phyloP scores from a whole-genome alignment of 2,329 filamentous ascomycete genomes.

The Alternaria sp. region DNA sequence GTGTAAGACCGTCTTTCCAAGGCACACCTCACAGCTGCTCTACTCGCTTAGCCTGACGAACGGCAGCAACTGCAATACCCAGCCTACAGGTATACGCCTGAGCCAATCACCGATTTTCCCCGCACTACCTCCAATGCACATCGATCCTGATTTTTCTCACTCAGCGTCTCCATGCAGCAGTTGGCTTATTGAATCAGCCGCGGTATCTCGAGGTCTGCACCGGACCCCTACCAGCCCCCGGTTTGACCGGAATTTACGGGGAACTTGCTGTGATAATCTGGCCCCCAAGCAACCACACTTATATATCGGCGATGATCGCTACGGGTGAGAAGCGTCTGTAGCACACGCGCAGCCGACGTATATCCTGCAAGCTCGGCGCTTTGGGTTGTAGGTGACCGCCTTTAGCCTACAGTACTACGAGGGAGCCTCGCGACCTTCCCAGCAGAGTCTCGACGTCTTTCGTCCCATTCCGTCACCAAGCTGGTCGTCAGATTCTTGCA shows the following conservation, averaged over 20 bases:
- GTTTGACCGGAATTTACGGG: background rate
- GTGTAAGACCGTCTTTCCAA: background rate
- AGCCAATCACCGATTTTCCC: background rate
- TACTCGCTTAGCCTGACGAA: background rate
- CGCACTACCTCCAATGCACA: background rate
- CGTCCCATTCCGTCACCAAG: too few species aligned
- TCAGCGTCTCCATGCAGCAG: background rate
- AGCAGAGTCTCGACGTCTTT: too few species aligned
- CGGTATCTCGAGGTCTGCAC: background rate
- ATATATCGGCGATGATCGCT: rapidly evolving
- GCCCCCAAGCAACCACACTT: rapidly evolving
- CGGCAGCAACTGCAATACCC: background rate
- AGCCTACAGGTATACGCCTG: background rate
- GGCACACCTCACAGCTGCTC: background rate
- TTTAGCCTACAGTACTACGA: too few species aligned
- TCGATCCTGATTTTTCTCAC: rapidly evolving
- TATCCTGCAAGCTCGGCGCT: too few species aligned
- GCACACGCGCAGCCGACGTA: too few species aligned
- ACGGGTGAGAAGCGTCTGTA: background rate
- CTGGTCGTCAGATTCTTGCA: background rate
- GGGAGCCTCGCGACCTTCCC: too few species aligned
- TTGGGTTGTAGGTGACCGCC: too few species aligned
- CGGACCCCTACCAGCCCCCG: background rate
- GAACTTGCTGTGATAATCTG: rapidly evolving
- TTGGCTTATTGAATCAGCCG: background rate